phyloP scores from a whole-genome alignment of 2,329 filamentous ascomycete species.

The Penicillium sp. region DNA sequence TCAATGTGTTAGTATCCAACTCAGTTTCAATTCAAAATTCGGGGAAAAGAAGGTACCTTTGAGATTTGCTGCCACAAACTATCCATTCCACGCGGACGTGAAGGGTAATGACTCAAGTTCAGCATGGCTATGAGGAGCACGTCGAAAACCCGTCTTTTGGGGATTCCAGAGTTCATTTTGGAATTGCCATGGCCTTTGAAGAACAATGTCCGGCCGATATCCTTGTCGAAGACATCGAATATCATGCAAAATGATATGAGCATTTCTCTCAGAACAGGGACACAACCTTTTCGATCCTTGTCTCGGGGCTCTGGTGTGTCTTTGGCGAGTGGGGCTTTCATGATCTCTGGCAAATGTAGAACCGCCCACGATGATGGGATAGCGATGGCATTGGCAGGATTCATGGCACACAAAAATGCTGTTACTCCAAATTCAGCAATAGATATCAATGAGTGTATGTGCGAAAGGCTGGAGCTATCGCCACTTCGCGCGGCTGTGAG shows the following conservation, averaged over 20 bases:
- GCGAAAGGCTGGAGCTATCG: not conserved
- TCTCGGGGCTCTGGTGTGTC: conserved; percentile 2
- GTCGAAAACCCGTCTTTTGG: conserved; percentile 17
- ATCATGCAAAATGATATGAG: not conserved
- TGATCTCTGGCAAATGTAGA: conserved; percentile 13
- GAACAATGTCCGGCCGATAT: not conserved
- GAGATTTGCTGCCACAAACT: conserved; percentile 2
- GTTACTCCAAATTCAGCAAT: conserved; percentile 17
- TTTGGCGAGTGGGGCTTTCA: not conserved
- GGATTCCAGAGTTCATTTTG: not conserved
- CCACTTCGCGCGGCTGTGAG: not conserved
- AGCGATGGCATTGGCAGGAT: conserved; percentile 11
- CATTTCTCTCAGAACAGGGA: not conserved
- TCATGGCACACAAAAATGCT: conserved; percentile 16
- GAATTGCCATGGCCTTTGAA: not conserved
- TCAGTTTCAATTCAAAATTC: not conserved
- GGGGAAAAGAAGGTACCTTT: conserved; percentile 6
- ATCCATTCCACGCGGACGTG: conserved; percentile 4
- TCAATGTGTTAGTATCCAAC: not conserved
- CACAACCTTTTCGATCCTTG: not conserved
- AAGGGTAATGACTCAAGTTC: conserved; percentile 15
- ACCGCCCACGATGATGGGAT: conserved; percentile 20
- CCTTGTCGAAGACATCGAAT: not conserved
- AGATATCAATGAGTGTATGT: conserved; percentile 14
- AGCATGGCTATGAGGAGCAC: conserved; percentile 12